phyloP scores from a whole-genome alignment of 208 protist species.

The Eutreptiella sp. region DNA sequence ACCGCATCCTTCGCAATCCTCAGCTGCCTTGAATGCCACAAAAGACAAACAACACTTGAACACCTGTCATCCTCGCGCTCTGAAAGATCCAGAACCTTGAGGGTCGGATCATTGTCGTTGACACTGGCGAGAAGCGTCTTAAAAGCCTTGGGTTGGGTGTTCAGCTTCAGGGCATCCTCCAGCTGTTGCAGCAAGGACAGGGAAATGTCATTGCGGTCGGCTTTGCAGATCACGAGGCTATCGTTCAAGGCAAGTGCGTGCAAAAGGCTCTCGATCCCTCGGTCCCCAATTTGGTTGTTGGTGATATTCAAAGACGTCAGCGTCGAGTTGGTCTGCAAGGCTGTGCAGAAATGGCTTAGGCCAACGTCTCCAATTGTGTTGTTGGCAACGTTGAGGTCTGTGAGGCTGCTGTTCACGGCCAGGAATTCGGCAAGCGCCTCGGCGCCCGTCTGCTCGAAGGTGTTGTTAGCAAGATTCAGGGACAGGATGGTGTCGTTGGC shows the following conservation, averaged over 20 bases:
- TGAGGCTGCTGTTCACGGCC: slow-evolving; percentile 46
- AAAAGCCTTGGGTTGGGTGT: slow-evolving; percentile 50
- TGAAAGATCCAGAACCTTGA: slow-evolving; percentile 51
- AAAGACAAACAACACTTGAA: slow-evolving; percentile 53
- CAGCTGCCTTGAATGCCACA: slow-evolving; percentile 40
- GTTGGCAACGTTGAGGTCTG: slow-evolving; percentile 43
- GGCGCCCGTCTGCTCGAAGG: slow-evolving; percentile 50
- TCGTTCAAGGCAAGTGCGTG: slow-evolving; percentile 12
- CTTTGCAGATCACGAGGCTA: slow-evolving; percentile 12
- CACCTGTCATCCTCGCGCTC: slow-evolving; percentile 31
- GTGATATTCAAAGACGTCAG: slow-evolving; percentile 26
- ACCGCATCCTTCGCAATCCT: slow-evolving; percentile 46
- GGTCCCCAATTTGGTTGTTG: slow-evolving; percentile 28
- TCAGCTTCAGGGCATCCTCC: slow-evolving; percentile 48
- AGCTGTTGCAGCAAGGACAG: slow-evolving; percentile 39
- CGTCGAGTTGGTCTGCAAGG: slow-evolving; percentile 49
- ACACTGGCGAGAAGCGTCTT: slow-evolving; percentile 53
- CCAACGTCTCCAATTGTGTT: slow-evolving; percentile 52
- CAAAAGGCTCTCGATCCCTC: slow-evolving; percentile 23
- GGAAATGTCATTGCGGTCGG: slow-evolving; percentile 19
- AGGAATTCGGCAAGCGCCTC: slow-evolving; percentile 51
- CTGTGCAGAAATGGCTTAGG: slow-evolving; percentile 31
- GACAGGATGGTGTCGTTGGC: slow-evolving; percentile 41
- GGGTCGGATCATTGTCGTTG: slow-evolving; percentile 40
- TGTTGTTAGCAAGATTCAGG: slow-evolving; percentile 55